These are phyloP conservation scores for Flueggea neowawraea DNA, from an alignment of 441 rosid species.

Conservation along the genomic window DNA sequence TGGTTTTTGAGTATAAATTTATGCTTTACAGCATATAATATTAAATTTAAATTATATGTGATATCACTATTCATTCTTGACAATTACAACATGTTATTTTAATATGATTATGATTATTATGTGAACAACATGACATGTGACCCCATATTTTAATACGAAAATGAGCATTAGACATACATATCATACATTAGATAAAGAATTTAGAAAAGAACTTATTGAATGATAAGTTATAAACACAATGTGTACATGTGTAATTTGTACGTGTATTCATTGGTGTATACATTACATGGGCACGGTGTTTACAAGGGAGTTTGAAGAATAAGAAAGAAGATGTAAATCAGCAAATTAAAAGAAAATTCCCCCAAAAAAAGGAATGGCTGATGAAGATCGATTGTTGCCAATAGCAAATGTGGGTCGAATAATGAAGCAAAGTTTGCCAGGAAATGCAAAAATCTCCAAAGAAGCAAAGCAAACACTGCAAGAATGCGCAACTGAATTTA, in stretches of 20 bases:
- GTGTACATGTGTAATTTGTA: too few relatives aligned
- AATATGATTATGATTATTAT: too few relatives aligned
- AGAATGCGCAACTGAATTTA: conserved; percentile 92
- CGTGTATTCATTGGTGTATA: neutral
- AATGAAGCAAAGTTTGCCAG: conserved; percentile 79
- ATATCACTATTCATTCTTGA: too few relatives aligned
- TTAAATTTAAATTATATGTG: too few relatives aligned
- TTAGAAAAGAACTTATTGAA: neutral
- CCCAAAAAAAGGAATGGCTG: conserved; percentile 38
- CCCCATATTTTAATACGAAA: too few relatives aligned
- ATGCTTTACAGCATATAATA: too few relatives aligned
- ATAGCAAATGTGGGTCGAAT: conserved; percentile 83
- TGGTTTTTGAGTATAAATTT: neutral
- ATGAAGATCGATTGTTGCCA: conserved; percentile 65
- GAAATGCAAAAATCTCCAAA: conserved; percentile 81
- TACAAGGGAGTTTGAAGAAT: too few relatives aligned
- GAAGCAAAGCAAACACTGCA: conserved; percentile 89
- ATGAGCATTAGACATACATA: too few relatives aligned
- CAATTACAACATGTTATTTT: too few relatives aligned
- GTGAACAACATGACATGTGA: too few relatives aligned
- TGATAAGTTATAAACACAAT: too few relatives aligned
- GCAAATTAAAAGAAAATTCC: neutral
- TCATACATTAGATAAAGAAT: too few relatives aligned
- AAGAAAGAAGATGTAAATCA: neutral
- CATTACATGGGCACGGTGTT: neutral